Base-by-base conservation (phyloP, 139 green algal species). In the Haematococcus lacustris region DNA sequence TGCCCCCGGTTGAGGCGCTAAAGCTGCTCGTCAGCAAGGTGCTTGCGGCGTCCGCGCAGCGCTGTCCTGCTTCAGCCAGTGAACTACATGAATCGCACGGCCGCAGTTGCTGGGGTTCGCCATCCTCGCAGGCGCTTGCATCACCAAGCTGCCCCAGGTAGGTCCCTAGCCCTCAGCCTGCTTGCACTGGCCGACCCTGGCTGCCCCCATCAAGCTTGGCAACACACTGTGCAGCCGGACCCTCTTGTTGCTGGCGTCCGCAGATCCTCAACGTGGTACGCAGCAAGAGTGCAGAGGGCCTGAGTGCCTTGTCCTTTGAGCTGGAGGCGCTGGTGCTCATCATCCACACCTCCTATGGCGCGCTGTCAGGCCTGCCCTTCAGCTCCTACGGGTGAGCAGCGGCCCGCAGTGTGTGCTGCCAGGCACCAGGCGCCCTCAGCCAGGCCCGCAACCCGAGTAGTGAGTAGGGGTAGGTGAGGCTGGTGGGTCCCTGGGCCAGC, bases 111-210 rank as follows among this genome's bases (percentile, higher is more conserved):
- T 96, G 51, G 87, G 90, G 9, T 89, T 88, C 34, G 84, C 70
- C 26, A 92, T 96, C 59, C 66, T 96, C 2, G 76, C 74, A 0
- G 85, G 83, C 9, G 84, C 88, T 38, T 87, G 68, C 40, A 70
- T 94, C 3, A 82, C 91, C 5, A 96, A 96, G 71, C 63, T 96
- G 72, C 90, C 90, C 21, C 91, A 96, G 81, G 85, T 96, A 43
- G 6, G 80, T 69, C 53, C 4, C 37, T 38, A 25, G n/a, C 13
- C 17, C 61, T 34, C 30, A n/a, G 50, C 28, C 60, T 30, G 13
- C 62, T 50, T 28, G 3, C 6, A 70, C n/a, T 3, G 38, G 38
- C 37, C 53, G 6, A 25, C 3, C 66, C 39, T 32, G 2, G 21
- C 28, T 51, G 66, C 28, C 32, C 13, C 13, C 7, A 26, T 38